Conservation (phyloP, 257 asterid species). For the Fraxinus pennsylvanica region DNA sequence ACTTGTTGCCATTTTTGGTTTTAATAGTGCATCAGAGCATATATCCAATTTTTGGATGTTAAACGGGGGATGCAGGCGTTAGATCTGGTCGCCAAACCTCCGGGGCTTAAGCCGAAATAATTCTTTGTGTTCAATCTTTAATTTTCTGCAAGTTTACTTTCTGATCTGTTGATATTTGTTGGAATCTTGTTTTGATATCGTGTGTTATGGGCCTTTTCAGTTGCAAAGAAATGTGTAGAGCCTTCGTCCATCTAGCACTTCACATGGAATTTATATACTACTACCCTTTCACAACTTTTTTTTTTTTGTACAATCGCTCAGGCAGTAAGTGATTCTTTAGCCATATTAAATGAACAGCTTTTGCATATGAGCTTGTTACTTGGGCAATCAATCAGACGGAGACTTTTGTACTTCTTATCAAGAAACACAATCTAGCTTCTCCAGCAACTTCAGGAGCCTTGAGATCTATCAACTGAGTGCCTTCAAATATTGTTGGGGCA, state of each 20-base stretch:
- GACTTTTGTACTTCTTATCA: slow-evolving; percentile 55
- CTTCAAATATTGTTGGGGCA: slow-evolving; percentile 79
- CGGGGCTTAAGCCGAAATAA: no score
- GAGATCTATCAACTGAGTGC: slow-evolving; percentile 71
- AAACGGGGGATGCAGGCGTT: no score
- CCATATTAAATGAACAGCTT: slow-evolving; percentile 78
- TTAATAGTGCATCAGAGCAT: no score
- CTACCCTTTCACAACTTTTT: slow-evolving; percentile 73
- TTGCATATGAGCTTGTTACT: slow-evolving; percentile 75
- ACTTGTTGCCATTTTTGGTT: no score
- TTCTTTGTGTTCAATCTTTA: no score
- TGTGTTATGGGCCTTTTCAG: background rate
- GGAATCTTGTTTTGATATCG: no score
- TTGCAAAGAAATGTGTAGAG: slow-evolving; percentile 49
- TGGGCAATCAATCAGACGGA: slow-evolving; percentile 78
- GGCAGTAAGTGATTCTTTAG: slow-evolving; percentile 71
- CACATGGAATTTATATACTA: slow-evolving; percentile 65
- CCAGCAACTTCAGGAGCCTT: slow-evolving; percentile 88
- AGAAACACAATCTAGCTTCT: slow-evolving; percentile 62
- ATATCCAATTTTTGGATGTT: no score
- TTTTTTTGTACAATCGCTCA: slow-evolving; percentile 85
- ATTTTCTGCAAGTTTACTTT: no score
- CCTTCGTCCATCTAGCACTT: slow-evolving; percentile 53
- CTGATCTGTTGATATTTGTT: no score
- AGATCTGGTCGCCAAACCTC: no score